Evolutionary conservation across 345 rosid genomes (phyloP).

Genomic region (Laguncularia racemosa): DNA sequence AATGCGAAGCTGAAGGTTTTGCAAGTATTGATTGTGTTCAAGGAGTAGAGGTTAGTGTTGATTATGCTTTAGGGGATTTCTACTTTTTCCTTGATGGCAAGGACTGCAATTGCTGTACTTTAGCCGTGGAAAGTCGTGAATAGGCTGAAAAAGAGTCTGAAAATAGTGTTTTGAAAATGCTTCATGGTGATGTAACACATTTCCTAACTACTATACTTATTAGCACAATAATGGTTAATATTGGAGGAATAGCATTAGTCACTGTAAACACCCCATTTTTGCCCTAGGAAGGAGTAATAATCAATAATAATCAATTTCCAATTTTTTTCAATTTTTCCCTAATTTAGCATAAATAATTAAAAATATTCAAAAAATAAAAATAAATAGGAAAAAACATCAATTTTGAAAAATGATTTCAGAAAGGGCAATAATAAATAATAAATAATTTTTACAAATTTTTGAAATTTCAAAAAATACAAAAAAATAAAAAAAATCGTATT

Average conservation of each 20-base stretch:
- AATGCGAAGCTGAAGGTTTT: conserved; percentile 64
- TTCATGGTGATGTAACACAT: conserved; percentile 93
- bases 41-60: conserved; percentile 74
- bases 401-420: no score
- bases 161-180: conserved; percentile 91
- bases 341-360: no score
- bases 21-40: conserved; percentile 59
- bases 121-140: conserved; percentile 99
- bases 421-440: no score
- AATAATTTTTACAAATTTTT: no score
- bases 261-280: no score
- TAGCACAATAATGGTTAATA: conserved; percentile 97
- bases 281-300: no score
- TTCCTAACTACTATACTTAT: conserved; percentile 96
- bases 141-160: conserved; percentile 95
- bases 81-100: conserved; percentile 93
- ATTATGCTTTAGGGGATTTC: conserved; percentile 67
- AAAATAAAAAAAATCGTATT: no score
- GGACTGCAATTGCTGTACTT: conserved; percentile 79
- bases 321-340: no score
- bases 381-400: no score
- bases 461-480: no score
- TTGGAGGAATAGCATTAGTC: conserved; percentile 97
- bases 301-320: no score
- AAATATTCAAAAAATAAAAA: no score